Base-by-base conservation (phyloP, 106 monocot genomes). In the Iris macrosiphon region DNA sequence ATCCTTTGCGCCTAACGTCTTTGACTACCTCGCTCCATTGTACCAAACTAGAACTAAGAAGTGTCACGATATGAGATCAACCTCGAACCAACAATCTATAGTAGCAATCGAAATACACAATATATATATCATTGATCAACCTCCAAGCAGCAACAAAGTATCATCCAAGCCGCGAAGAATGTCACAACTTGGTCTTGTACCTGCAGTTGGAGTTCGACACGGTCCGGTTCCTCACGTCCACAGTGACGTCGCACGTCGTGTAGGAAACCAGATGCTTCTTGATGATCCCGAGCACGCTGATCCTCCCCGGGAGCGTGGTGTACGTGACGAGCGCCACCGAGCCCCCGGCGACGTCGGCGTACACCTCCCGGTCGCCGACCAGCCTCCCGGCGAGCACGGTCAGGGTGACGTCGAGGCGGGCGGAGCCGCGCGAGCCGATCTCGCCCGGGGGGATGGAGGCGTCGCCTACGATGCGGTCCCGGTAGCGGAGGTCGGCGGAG, bases 371-470 rank as follows among this genome's bases (percentile, higher is more conserved):
- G 48, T 67, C 41, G 13, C 60, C 41, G 40, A 81, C 59, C 24
- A 94, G 53, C 9, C 69, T 42, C 27, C 66, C 75, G 2, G 84
- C 88, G 34, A 84, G 44, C 45, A 94, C 33, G 10, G 74, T 79
- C n/a, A 88, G 53, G 5, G 31, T 39, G 2, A 84, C 75, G 23
- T 64, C 50, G 40, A 51, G 66, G 47, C 45, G 40, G 32, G 62
- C 63, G 29, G 72, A 67, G n/a, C 79, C 73, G 21, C 38, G 27
- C 22, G 83, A 61, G 3, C 29, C 63, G 46, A 80, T 83, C 52
- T 77, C 72, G 2, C 93, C 83, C 1, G 83, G 60, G 7, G 93
- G 93, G 18, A 93, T 78, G 11, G 31, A 58, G 13, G 75, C 87
- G 48, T 72, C 72, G 1, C 87, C 93, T 26, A 71, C 80, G 48